Percentiles rank a stretch among this genome's conserved stretches.
These are phyloP conservation scores for Globisporangium heterothallicum DNA, from an alignment of 352 stramenopile genomes.

Conservation along the genomic window DNA sequence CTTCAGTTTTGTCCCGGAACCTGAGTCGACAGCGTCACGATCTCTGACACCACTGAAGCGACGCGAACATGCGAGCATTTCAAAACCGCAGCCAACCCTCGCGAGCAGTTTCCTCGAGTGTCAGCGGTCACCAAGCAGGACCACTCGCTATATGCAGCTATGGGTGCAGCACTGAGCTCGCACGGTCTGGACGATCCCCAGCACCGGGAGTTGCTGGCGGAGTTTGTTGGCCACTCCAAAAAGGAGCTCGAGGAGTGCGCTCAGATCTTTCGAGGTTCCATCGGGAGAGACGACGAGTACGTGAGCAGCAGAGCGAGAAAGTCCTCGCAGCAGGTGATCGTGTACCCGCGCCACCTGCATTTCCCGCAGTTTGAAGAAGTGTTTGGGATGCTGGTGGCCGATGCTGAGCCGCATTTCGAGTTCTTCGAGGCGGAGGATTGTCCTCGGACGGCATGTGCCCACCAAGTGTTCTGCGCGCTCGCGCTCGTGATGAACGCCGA, in stretches of 20 bases:
- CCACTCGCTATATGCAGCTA: slow-evolving; percentile 1
- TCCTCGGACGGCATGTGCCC: slow-evolving; percentile 32
- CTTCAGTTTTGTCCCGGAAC: too few species aligned
- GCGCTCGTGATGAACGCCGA: slow-evolving; percentile 45
- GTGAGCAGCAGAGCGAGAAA: not conserved
- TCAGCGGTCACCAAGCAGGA: not conserved
- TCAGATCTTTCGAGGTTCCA: slow-evolving; percentile 36
- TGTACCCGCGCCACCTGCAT: slow-evolving; percentile 44
- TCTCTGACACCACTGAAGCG: not conserved
- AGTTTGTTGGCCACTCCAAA: slow-evolving; percentile 47
- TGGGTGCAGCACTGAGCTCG: slow-evolving; percentile 21
- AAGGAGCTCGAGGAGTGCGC: slow-evolving; percentile 51
- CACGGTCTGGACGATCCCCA: slow-evolving; percentile 11
- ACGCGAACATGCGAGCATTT: too few species aligned
- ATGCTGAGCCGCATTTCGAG: slow-evolving; percentile 57
- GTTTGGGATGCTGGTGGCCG: slow-evolving; percentile 64
- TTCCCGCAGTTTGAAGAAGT: slow-evolving; percentile 63
- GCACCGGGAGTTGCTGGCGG: slow-evolving; percentile 38
- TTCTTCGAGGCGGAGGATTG: slow-evolving; percentile 43
- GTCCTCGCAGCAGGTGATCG: not conserved
- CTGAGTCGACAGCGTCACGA: too few species aligned
- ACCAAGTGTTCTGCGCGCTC: slow-evolving; percentile 54
- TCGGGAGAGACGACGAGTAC: slow-evolving; percentile 19
- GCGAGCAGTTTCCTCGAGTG: too few species aligned
- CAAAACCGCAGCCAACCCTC: too few species aligned